Base-by-base conservation (phyloP, 495 filamentous ascomycete genomes). In the Xylaria sp. region DNA sequence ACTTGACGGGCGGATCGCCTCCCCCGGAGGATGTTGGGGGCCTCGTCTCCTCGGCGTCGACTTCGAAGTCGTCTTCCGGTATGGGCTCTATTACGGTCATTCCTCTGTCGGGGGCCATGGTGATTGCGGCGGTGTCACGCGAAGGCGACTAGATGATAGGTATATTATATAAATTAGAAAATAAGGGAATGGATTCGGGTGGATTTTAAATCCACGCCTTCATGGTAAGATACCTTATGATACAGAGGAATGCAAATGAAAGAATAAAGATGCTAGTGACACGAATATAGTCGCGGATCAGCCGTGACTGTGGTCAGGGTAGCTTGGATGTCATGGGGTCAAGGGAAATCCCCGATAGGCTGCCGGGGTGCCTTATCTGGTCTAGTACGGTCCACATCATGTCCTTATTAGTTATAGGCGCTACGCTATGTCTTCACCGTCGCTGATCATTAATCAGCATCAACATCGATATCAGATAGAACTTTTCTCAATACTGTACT, bases 61-160 rank as follows among this genome's bases (percentile, higher is more conserved):
- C 33, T 15, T 64, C 59, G 59, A 37, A 0, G 37, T 53, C 68
- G 37, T 26, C n/a, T 33, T 66, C 48, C 31, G 58, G 55, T 1
- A 15, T 14, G 14, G 68, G 58, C 17, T 67, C 69, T 46, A 71
- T 33, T 37, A 57, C 15, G 37, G 17, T 40, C 35, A 61, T 67
- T 53, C 73, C 77, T 72, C 75, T 74, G 53, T 76, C 77, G 21
- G 77, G 75, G 1, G 75, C 69, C 75, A 79, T 77, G 3, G 26
- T 58, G 31, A 35, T 35, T 40, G 29, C 48, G 59, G 61, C 17
- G 58, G 61, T 37, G 48, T 61, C 26, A 37, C 67, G 55, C 35
- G 12, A 66, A 26, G 24, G 31, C n/a, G 62, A 44, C 8, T 26
- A 9, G 12, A 35, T 26, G 9, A 9, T 26, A 31, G 9, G 19